Evolutionary conservation across 495 filamentous ascomycete species (phyloP).

Genomic region (Astrocystis sublimbata): DNA sequence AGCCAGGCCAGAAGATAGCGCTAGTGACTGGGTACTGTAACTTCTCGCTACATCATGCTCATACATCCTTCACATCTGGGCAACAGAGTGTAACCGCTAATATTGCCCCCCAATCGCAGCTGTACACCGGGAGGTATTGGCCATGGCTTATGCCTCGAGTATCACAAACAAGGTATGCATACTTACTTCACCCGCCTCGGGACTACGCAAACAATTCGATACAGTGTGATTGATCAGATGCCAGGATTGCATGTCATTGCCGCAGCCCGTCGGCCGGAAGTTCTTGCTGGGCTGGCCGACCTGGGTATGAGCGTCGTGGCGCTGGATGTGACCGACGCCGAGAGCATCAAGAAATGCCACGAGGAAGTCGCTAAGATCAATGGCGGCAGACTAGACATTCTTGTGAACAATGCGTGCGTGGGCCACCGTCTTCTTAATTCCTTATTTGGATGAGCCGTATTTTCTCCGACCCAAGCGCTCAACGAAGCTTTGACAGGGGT

Average conservation of each 20-base stretch:
- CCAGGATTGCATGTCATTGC: constrained; percentile 56
- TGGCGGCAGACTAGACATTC: constrained; percentile 59
- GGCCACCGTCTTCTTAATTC: neutral
- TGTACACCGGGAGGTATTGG: constrained; percentile 58
- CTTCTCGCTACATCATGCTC: neutral
- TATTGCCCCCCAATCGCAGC: constrained; percentile 27
- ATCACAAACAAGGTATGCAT: constrained; percentile 47
- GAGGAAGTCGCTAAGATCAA: constrained; percentile 51
- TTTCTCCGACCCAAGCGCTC: neutral
- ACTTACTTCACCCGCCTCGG: too few species aligned
- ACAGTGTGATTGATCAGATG: neutral
- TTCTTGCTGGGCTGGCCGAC: constrained; percentile 44
- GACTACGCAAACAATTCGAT: neutral
- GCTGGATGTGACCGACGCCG: constrained; percentile 52
- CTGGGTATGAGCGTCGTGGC: constrained; percentile 50
- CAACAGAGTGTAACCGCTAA: neutral
- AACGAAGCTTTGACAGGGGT: constrained; percentile 38
- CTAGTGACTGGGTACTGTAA: constrained; percentile 51
- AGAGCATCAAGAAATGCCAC: constrained; percentile 52
- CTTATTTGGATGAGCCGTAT: neutral
- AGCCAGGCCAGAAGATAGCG: constrained; percentile 48
- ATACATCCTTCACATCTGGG: too few species aligned
- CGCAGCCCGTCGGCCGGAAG: constrained; percentile 51
- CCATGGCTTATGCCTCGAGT: constrained; percentile 50
- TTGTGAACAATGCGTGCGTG: constrained; percentile 67